These are phyloP conservation scores for Apiotrichum laibachii DNA, from an alignment of 1,284 basidiomycete genomes.

Conservation along the genomic window DNA sequence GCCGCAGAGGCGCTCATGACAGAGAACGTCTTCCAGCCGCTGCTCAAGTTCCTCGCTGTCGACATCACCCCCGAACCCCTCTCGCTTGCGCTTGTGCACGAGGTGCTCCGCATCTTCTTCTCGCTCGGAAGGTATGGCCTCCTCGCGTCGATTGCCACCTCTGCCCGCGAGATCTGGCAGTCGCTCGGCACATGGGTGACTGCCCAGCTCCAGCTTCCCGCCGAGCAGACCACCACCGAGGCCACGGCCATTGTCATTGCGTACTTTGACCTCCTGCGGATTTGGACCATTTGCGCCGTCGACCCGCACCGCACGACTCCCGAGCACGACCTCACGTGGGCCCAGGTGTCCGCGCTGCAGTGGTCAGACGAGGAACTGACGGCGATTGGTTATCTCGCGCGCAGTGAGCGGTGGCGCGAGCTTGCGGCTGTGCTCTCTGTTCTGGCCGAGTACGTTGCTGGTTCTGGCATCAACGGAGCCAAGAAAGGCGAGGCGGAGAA, in stretches of 20 bases:
- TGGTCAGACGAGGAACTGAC: conserved; percentile 65
- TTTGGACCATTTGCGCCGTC: conserved; percentile 77
- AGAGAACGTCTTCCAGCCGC: conserved; percentile 59
- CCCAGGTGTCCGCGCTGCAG: conserved; percentile 69
- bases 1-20: conserved; percentile 61
- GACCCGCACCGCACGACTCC: conserved; percentile 86
- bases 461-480: conserved; percentile 66
- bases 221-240: not conserved
- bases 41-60: conserved; percentile 71
- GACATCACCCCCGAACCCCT: conserved; percentile 24
- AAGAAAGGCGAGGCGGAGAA: conserved; percentile 64
- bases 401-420: conserved; percentile 51
- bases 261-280: conserved; percentile 57
- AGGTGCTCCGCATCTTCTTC: conserved; percentile 65
- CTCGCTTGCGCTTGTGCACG: conserved; percentile 46
- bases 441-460: conserved; percentile 65
- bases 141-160: conserved; percentile 53
- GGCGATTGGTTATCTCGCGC: conserved; percentile 6
- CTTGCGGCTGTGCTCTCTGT: conserved; percentile 39
- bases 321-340: conserved; percentile 85
- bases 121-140: conserved; percentile 74
- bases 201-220: not conserved
- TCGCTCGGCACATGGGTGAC: conserved; percentile 32
- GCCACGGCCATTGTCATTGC: conserved; percentile 52
- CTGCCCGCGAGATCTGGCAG: conserved; percentile 42